phyloP scores from a whole-genome alignment of 75 land plant species.

The Isoetes taiwanensis region DNA sequence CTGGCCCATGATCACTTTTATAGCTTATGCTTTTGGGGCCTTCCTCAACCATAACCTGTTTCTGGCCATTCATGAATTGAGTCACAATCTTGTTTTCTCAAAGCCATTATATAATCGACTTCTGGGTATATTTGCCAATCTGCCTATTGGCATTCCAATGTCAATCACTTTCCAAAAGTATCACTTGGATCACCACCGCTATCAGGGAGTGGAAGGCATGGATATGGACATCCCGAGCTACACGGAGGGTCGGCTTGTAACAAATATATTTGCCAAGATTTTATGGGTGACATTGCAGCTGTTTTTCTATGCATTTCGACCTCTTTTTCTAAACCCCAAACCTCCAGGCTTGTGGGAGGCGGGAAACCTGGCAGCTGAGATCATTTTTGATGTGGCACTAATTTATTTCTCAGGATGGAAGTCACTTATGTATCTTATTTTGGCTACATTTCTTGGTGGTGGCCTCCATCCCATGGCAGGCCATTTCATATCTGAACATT shows the following conservation, averaged over 20 bases:
- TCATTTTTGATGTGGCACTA: constrained; percentile 47
- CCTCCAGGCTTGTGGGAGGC: constrained; percentile 92
- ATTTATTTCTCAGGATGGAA: constrained; percentile 64
- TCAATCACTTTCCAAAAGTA: constrained; percentile 97
- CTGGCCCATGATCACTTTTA: constrained; percentile 43
- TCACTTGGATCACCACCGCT: constrained; percentile 91
- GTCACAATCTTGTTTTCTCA: constrained; percentile 95
- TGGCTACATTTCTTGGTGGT: constrained; percentile 86
- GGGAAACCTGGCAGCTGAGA: constrained; percentile 38
- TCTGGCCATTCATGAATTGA: constrained; percentile 95
- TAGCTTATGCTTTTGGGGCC: constrained; percentile 90
- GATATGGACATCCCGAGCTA: constrained; percentile 91
- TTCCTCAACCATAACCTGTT: constrained; percentile 95
- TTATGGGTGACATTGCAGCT: constrained; percentile 84
- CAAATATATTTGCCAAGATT: constrained; percentile 43
- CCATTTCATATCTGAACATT: constrained; percentile 96
- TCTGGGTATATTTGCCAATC: constrained; percentile 92
- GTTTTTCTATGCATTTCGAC: constrained; percentile 88
- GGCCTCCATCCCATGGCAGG: constrained; percentile 99
- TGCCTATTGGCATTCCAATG: constrained; percentile 95
- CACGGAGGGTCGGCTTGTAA: constrained; percentile 51
- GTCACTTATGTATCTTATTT: constrained; percentile 61
- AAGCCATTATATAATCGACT: constrained; percentile 65
- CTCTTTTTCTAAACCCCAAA: constrained; percentile 85
- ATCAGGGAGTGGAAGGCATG: constrained; percentile 85